Base-by-base conservation (phyloP, 2,329 filamentous ascomycete genomes). In the Sordariomycetes sp. region DNA sequence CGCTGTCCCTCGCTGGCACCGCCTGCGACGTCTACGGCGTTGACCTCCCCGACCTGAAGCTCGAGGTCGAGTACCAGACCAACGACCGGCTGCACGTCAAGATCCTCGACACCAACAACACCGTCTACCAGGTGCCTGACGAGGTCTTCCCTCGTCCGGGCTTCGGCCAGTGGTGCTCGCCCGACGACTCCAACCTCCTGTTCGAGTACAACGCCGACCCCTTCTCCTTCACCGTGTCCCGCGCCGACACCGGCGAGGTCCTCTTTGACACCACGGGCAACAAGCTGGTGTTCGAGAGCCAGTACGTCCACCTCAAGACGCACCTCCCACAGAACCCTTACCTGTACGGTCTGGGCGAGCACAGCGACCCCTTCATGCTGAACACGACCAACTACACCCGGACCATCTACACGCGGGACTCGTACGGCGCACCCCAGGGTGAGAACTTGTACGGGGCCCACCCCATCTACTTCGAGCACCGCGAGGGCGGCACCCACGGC, bases 291-390 rank as follows among this genome's bases (percentile, higher is more conserved):
- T 94, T 90, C 63, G 85, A 94, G 70, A 82, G 81, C 12, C 88
- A 94, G 68, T 94, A 90, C 64, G 69, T 94, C 25, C 81, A 84
- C 22, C 74, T 92, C 59, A 79, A 86, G 51, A 91, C 88, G 1
- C 79, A 75, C 60, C 74, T 94, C 12, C 87, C 89, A 0, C 68
- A 79, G 1, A 74, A 82, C 56, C 86, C 87, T 0, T 81, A 86
- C 63, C 72, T 94, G 6, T 94, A 94, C 65, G 89, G 89, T 0
- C 76, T 92, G 1, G 89, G 89, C 39, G 88, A 92, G 69, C 86
- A 90, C 66, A 84, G 80, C 2, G 87, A 91, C 62, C 75, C 82
- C 1, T 82, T 90, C 64, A 78, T 80, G 53, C 74, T 90, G 59
- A 82, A 84, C 60, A 86, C 81, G 0, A 82, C 78, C 35, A 79